A percentile compares a stretch with the other conserved stretches of the same genome.
Evolutionary conservation across 805 yeast genomes (phyloP).

Genomic region (Ogataea henricii): DNA sequence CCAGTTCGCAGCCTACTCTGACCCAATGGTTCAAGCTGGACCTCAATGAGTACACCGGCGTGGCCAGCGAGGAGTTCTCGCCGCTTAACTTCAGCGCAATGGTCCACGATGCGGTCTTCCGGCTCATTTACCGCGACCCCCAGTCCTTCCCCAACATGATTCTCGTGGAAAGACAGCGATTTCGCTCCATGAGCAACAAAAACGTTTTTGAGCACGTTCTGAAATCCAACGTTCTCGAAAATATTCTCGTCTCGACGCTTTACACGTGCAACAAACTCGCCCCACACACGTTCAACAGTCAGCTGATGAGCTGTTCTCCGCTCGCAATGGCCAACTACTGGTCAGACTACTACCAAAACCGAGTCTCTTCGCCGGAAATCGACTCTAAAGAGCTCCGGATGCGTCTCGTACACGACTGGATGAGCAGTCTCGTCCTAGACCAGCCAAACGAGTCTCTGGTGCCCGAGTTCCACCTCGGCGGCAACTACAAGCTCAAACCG

Average conservation of each 20-base stretch:
- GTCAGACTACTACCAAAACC: conserved; percentile 16
- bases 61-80: conserved; percentile 22
- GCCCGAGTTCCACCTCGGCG: conserved; percentile 2
- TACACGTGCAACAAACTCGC: conserved; percentile 14
- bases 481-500: conserved; percentile 2
- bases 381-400: conserved; percentile 31
- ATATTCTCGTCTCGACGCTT: conserved; percentile 40
- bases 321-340: conserved; percentile 35
- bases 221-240: conserved; percentile 55
- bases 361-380: background rate
- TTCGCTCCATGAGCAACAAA: conserved; percentile 49
- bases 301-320: conserved; percentile 29
- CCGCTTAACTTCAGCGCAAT: conserved; percentile 33
- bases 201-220: conserved; percentile 52
- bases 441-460: background rate
- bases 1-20: conserved; percentile 17
- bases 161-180: conserved; percentile 58
- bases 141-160: conserved; percentile 40
- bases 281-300: conserved; percentile 12
- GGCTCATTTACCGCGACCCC: conserved; percentile 16
- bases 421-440: conserved; percentile 12
- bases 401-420: conserved; percentile 31
- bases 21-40: conserved; percentile 38
- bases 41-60: conserved; percentile 25
- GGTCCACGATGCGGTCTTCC: conserved; percentile 21